Percentiles rank a stretch among this genome's conserved stretches.
These are phyloP conservation scores for Neofusicoccum cordaticola DNA, from an alignment of 2,329 filamentous ascomycete genomes.

Conservation along the genomic window DNA sequence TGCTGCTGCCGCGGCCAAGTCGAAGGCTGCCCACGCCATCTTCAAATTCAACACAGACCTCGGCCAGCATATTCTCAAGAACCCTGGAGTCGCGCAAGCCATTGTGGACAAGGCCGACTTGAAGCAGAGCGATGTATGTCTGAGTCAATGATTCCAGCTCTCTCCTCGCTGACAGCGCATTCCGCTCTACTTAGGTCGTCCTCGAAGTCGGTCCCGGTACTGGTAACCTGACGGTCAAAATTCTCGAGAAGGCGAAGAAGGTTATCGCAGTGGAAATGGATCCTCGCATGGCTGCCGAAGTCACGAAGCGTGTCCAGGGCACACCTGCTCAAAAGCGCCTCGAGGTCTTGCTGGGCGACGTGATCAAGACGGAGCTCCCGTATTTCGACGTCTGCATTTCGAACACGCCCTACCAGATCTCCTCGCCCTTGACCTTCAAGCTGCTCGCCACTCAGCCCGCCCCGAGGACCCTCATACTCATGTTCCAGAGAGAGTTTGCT, in stretches of 20 bases:
- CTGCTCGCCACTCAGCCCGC: slow-evolving; percentile 78
- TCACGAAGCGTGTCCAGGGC: slow-evolving; percentile 90
- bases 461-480: slow-evolving; percentile 81
- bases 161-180: background rate
- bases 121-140: slow-evolving; percentile 69
- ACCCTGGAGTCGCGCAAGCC: slow-evolving; percentile 48
- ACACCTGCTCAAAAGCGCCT: slow-evolving; percentile 79
- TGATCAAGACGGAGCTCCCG: slow-evolving; percentile 78
- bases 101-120: slow-evolving; percentile 85
- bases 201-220: slow-evolving; percentile 91
- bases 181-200: slow-evolving; percentile 57
- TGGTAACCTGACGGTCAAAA: slow-evolving; percentile 84
- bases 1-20: slow-evolving; percentile 45
- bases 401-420: slow-evolving; percentile 79
- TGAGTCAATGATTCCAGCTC: background rate
- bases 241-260: slow-evolving; percentile 82
- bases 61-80: slow-evolving; percentile 71
- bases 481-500: slow-evolving; percentile 96
- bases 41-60: slow-evolving; percentile 87
- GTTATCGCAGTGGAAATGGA: slow-evolving; percentile 88
- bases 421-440: slow-evolving; percentile 86
- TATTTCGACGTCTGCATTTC: slow-evolving; percentile 81
- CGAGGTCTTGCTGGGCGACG: slow-evolving; percentile 86
- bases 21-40: slow-evolving; percentile 68
- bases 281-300: slow-evolving; percentile 92